Evolutionary conservation across 2,329 filamentous ascomycete species (phyloP).

Genomic region (Plectosphaerella cucumerina): DNA sequence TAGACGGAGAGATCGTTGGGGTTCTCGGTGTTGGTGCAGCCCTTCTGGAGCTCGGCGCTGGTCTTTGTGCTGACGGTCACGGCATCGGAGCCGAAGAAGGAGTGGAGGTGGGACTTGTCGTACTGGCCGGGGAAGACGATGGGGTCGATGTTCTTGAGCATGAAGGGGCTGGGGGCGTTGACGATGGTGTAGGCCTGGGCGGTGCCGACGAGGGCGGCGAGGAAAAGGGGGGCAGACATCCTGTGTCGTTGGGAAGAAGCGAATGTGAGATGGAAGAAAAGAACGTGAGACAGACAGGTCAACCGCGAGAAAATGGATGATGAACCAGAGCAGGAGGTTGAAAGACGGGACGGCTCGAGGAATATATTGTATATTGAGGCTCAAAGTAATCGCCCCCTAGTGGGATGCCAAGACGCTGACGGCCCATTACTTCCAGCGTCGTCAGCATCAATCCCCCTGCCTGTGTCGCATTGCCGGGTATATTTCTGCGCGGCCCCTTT

Average conservation of each 20-base stretch:
- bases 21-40: constrained; percentile 40
- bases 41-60: constrained; percentile 31
- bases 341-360: no score
- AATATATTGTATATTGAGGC: no score
- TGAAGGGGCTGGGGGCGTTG: constrained; percentile 18
- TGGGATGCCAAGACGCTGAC: no score
- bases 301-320: neutral
- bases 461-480: no score
- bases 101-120: constrained; percentile 26
- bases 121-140: constrained; percentile 26
- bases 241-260: constrained; percentile 5
- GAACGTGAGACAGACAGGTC: neutral
- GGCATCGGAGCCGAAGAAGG: constrained; percentile 30
- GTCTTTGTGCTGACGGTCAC: constrained; percentile 24
- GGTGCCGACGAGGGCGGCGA: constrained; percentile 8
- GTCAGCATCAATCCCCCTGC: no score
- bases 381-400: no score
- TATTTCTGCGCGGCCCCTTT: no score
- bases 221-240: constrained; percentile 12
- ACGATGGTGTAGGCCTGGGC: constrained; percentile 19
- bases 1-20: constrained; percentile 42
- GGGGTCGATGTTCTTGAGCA: constrained; percentile 28
- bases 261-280: neutral
- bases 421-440: no score
- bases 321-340: no score